phyloP scores from a whole-genome alignment of 2,329 filamentous ascomycete genomes.

The Pseudogymnoascus sp. region DNA sequence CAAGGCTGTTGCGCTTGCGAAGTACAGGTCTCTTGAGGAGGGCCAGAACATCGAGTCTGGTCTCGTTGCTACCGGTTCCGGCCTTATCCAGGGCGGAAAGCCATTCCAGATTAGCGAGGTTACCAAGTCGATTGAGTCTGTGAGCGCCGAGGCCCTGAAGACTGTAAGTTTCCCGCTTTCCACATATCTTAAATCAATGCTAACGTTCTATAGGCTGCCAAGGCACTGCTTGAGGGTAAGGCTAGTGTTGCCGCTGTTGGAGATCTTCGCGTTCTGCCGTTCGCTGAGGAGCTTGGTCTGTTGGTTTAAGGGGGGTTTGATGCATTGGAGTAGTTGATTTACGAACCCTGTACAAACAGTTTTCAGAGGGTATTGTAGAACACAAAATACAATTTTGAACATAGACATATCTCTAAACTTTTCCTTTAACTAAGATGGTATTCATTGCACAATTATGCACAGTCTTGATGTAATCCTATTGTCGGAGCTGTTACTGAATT shows the following conservation, averaged over 20 bases:
- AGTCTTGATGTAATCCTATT: conserved; percentile 7
- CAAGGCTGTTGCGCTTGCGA: conserved; percentile 88
- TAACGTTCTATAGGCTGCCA: conserved; percentile 60
- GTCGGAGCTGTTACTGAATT: background rate
- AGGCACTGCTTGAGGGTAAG: conserved; percentile 79
- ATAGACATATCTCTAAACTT: conserved; percentile 13
- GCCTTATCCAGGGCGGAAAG: conserved; percentile 73
- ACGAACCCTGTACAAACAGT: conserved; percentile 30
- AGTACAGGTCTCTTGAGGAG: conserved; percentile 81
- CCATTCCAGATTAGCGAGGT: conserved; percentile 76
- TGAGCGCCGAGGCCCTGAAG: conserved; percentile 79
- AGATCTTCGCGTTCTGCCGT: conserved; percentile 85
- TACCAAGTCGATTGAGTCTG: conserved; percentile 69
- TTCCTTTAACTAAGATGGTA: background rate
- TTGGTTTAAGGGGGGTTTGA: conserved; percentile 63
- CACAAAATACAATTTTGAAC: conserved; percentile 18
- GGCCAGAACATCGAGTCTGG: conserved; percentile 71
- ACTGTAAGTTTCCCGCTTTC: conserved; percentile 50
- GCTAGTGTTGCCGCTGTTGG: conserved; percentile 84
- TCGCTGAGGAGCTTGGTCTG: conserved; percentile 87
- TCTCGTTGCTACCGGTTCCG: conserved; percentile 75
- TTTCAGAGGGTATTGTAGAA: conserved; percentile 32
- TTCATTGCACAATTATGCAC: conserved; percentile 5
- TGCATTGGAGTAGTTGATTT: conserved; percentile 13
- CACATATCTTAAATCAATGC: conserved; percentile 21